phyloP scores from a whole-genome alignment of 106 monocot species.

The Alisma plantagoaquatica region DNA sequence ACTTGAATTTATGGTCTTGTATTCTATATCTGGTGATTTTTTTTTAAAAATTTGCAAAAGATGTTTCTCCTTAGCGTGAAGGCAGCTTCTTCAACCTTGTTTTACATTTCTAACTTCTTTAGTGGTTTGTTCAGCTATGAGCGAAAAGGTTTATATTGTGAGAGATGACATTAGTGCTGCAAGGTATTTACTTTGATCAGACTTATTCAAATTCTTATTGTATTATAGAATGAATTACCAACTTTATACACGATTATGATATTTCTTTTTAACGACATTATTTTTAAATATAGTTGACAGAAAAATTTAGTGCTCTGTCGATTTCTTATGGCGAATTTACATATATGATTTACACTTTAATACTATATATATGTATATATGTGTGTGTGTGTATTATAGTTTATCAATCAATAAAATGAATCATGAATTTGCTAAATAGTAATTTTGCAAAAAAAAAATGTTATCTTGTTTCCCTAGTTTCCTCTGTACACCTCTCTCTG shows the following conservation, averaged over 20 bases:
- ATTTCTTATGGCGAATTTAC: not conserved
- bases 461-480: no score
- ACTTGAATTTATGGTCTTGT: not conserved
- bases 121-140: slow-evolving; percentile 38
- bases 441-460: no score
- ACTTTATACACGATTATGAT: not conserved
- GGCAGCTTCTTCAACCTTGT: no score
- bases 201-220: not conserved
- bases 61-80: not conserved
- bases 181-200: slow-evolving; percentile 41
- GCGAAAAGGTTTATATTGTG: slow-evolving; percentile 39
- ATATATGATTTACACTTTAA: not conserved
- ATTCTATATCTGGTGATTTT: not conserved
- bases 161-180: slow-evolving; percentile 43
- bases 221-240: not conserved
- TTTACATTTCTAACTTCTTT: slow-evolving; percentile 12
- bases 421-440: no score
- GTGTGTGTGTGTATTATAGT: no score
- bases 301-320: not conserved
- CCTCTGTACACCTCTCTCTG: no score
- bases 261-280: not conserved
- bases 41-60: not conserved
- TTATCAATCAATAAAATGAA: no score
- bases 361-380: not conserved
- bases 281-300: not conserved